Evolutionary conservation across 1,284 basidiomycete genomes (phyloP), one percentile per base, ranked within the genome.

Genomic region (Austroboletus novae-zelandiae): DNA sequence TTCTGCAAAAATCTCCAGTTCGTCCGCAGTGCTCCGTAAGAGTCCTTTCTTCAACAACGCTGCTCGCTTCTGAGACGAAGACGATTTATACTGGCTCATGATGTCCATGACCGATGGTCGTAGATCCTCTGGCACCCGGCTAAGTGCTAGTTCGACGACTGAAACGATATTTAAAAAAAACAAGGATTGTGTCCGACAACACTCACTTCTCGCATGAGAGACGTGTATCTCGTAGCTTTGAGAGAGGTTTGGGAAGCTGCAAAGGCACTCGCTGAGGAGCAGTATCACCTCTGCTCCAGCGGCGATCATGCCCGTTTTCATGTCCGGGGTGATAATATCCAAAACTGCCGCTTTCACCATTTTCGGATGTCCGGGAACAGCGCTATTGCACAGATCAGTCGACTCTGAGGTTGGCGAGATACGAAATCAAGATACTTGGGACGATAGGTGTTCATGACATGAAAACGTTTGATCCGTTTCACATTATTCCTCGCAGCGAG

Each of bases 391-490:
- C 30, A 3, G n/a, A 35, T 2, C 7, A 18, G 20, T 52, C 43
- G 63, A 34, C 18, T 9, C n/a, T 13, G 14, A 15, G 3, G 17
- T 31, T 32, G 13, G 32, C 3, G n/a, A 45, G 17, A 31, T 23
- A 29, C 30, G n/a, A 42, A 20, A 43, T 46, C 8, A 43, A 70
- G 71, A 40, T 59, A 87, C 87, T 76, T 82, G 2, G 84, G 79
- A 39, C 77, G 72, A 64, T 84, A 94, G 10, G 84, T 81, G 53
- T 86, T 80, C 30, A 84, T 79, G 31, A 96, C 85, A 68, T 94
- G 89, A 70, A 89, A 97, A 15, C 94, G 80, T 70, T 98, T 98
- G 68, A 97, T 93, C 37, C 95, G 76, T 58, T 81, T 82, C 44
- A 83, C 79, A 43, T 81, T 81, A 14, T 78, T 80, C 50, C 89